phyloP scores from a whole-genome alignment of 306 rosid species.

The Prunus mongolica region DNA sequence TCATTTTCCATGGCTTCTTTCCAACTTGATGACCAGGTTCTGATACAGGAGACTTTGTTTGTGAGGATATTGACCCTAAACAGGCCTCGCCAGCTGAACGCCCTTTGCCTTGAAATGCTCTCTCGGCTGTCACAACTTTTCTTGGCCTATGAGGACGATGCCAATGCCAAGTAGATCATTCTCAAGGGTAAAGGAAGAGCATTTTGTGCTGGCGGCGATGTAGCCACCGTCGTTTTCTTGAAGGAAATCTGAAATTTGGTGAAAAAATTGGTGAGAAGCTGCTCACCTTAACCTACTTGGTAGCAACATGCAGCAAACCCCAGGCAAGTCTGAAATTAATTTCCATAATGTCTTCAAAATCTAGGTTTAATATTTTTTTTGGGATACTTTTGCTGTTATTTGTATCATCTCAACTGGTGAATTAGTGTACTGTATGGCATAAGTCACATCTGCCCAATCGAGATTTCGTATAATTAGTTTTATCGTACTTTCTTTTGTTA shows the following conservation, averaged over 20 bases:
- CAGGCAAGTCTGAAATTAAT: background rate
- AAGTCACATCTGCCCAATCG: too few relatives aligned
- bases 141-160: constrained; percentile 35
- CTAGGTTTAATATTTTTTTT: too few relatives aligned
- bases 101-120: constrained; percentile 56
- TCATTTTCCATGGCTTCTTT: background rate
- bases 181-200: constrained; percentile 76
- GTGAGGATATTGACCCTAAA: constrained; percentile 49
- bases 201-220: constrained; percentile 81
- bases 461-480: too few relatives aligned
- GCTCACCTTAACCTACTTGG: constrained; percentile 44
- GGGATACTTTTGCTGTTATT: too few relatives aligned
- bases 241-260: constrained; percentile 50
- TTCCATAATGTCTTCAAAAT: background rate
- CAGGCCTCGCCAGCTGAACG: constrained; percentile 57
- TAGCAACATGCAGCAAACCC: constrained; percentile 65
- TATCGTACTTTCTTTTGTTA: too few relatives aligned
- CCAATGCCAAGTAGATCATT: constrained; percentile 48
- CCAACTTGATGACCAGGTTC: constrained; percentile 25
- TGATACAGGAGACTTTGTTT: constrained; percentile 39
- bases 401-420: too few relatives aligned
- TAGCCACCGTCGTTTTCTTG: constrained; percentile 20
- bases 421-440: too few relatives aligned
- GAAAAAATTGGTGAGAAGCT: constrained; percentile 34
- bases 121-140: constrained; percentile 47